Conservation (phyloP, 2,329 filamentous ascomycete genomes). For the Penicillium hesseltinei region DNA sequence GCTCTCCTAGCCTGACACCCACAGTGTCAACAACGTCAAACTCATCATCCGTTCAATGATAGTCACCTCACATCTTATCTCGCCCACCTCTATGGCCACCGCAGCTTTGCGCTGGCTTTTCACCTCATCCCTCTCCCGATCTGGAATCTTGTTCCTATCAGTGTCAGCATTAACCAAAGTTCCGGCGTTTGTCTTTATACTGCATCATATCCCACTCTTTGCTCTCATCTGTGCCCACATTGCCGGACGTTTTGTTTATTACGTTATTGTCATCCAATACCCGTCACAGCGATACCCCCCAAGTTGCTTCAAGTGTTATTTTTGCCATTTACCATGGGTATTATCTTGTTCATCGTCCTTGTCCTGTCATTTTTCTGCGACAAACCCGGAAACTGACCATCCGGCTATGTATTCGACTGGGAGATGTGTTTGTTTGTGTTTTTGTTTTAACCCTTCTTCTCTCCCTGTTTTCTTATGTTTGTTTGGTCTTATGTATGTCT, state of each 20-base stretch:
- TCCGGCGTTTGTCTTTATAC: conserved; percentile 10
- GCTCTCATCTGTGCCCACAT: conserved; percentile 16
- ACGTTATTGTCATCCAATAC: conserved; percentile 21
- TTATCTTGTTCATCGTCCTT: conserved; percentile 1
- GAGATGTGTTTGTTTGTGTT: background rate
- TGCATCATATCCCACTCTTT: conserved; percentile 19
- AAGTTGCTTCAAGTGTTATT: conserved; percentile 10
- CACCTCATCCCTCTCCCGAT: background rate
- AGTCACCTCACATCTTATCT: background rate
- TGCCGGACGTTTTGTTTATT: conserved; percentile 16
- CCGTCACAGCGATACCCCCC: conserved; percentile 26
- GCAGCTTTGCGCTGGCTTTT: background rate
- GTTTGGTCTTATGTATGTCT: background rate
- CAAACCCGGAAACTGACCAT: background rate
- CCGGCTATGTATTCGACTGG: conserved; percentile 3
- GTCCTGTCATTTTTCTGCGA: background rate
- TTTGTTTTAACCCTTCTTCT: background rate
- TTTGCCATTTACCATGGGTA: conserved; percentile 7
- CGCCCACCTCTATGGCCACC: background rate
- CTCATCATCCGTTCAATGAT: conserved; percentile 30
- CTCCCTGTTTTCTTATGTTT: background rate
- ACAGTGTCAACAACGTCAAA: conserved; percentile 38
- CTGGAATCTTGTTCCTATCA: background rate
- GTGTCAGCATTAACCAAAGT: conserved; percentile 7
- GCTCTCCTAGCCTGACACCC: conserved; percentile 36